Base-by-base conservation (phyloP, 2,329 filamentous ascomycete species). In the Colletotrichum theobromicola region DNA sequence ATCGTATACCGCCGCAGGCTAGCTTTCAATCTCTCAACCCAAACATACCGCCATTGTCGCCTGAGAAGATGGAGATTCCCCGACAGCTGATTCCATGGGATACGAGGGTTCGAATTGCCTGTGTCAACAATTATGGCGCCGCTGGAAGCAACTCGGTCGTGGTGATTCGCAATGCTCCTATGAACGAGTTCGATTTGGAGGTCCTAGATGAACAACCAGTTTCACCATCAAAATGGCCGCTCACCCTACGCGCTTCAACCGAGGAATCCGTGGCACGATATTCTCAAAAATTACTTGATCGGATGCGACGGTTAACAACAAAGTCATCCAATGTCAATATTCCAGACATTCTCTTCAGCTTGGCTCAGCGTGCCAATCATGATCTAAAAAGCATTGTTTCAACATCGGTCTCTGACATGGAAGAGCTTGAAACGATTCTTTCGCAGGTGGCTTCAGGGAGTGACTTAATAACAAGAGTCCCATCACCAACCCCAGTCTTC, bases 41-140 rank as follows among this genome's bases (percentile, higher is more conserved):
- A 12, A 60, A 42, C 16, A 69, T 64, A 5, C 63, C 63, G 18
- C 18, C 12, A 8, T 30, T 57, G 4, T 37, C 28, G 4, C 30
- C 63, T 7, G 55, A 61, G 15, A 15, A 15, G 2, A 61, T 70
- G 53, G 62, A 30, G 2, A 62, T 65, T 15, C 61, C 67, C 10
- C 37, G 4, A 9, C 1, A 9, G 5, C n/a, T 37, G 18, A 46
- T 7, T 2, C 24, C 55, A 4, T 71, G 61, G 67, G 28, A 15
- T 4, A 1, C 35, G 18, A 5, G 3, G 7, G 30, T 55, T 4
- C 76, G 79, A 9, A 62, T 78, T 7, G 82, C 81, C 2, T 70
- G 82, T 4, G 67, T 85, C 8, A 85, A 84, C 71, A 85, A 82
- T 69, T 85, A 83, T 62, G 83, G 84, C 21, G 83, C 83, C 0